Percentiles rank a stretch among this genome's conserved stretches.
phyloP scores from a whole-genome alignment of 768 basidiomycete genomes.

The Goffeauzyma gilvescens region DNA sequence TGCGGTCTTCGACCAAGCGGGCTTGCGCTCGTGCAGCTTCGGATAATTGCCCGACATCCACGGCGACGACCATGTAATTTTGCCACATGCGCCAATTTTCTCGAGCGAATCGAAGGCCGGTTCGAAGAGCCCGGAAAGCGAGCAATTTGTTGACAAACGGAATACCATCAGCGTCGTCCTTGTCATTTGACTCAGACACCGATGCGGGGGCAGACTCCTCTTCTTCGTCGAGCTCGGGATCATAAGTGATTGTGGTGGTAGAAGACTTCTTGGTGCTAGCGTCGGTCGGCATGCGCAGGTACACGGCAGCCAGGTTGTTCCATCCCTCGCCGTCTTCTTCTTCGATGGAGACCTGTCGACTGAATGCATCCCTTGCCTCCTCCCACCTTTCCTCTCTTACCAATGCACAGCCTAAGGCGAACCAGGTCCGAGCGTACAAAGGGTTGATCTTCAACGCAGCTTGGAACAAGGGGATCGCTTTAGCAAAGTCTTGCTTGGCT shows the following conservation, averaged over 20 bases:
- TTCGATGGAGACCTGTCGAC: constrained; percentile 69
- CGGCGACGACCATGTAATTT: constrained; percentile 83
- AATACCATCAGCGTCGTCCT: constrained; percentile 4
- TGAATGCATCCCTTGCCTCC: constrained; percentile 63
- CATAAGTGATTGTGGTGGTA: too few relatives aligned
- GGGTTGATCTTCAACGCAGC: constrained; percentile 76
- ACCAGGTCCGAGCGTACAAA: constrained; percentile 72
- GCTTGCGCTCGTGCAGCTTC: constrained; percentile 70
- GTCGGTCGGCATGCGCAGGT: constrained; percentile 58
- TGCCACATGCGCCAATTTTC: constrained; percentile 97
- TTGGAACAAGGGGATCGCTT: constrained; percentile 49
- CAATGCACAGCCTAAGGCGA: constrained; percentile 79
- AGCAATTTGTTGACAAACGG: constrained; percentile 49
- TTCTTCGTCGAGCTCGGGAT: too few relatives aligned
- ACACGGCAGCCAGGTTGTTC: constrained; percentile 90
- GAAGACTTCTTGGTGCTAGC: too few relatives aligned
- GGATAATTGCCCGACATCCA: constrained; percentile 79
- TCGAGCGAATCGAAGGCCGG: constrained; percentile 64
- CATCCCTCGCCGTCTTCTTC: constrained; percentile 96
- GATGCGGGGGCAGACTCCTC: neutral
- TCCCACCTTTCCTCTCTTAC: constrained; percentile 70
- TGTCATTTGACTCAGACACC: neutral
- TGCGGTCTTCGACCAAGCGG: constrained; percentile 51
- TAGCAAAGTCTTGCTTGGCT: constrained; percentile 43
- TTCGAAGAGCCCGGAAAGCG: constrained; percentile 80